Conservation (phyloP, 768 basidiomycete genomes). For the Boletus fagicola region DNA sequence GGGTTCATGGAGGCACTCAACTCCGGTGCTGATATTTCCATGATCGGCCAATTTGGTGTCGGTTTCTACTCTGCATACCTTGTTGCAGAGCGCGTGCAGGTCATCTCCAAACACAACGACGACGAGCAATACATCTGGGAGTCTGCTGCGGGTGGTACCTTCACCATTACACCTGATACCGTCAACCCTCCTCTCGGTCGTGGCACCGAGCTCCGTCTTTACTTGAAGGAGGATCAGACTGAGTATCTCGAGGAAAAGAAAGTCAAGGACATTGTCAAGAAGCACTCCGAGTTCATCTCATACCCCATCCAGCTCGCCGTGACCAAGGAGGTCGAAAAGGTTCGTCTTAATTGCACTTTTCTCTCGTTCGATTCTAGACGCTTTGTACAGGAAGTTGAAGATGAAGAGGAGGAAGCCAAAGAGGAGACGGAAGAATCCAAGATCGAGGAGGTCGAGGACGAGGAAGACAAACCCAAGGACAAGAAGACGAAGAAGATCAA, state of each 20-base stretch:
- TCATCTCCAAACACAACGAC: constrained; percentile 99
- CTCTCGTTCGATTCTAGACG: neutral
- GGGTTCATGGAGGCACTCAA: constrained; percentile 99
- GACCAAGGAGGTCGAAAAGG: constrained; percentile 99
- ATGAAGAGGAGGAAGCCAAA: constrained; percentile 70
- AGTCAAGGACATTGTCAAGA: constrained; percentile 99
- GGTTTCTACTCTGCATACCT: constrained; percentile 99
- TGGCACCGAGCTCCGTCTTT: constrained; percentile 89
- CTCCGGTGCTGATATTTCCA: constrained; percentile 87
- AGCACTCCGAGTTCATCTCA: constrained; percentile 99
- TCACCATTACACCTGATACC: constrained; percentile 95
- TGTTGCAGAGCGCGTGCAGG: constrained; percentile 96
- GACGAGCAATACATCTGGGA: constrained; percentile 99
- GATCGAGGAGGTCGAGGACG: constrained; percentile 81
- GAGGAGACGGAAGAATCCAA: constrained; percentile 76
- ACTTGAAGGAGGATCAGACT: constrained; percentile 97
- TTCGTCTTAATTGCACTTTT: constrained; percentile 34
- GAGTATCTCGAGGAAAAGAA: constrained; percentile 99
- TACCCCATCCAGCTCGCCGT: constrained; percentile 99
- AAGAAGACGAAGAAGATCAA: constrained; percentile 96
- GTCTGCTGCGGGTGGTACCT: constrained; percentile 99
- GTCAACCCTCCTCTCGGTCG: constrained; percentile 89
- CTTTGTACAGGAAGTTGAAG: constrained; percentile 72
- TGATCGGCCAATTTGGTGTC: constrained; percentile 99
- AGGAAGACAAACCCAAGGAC: constrained; percentile 80